Percentiles rank a stretch among this genome's conserved stretches.
These are phyloP conservation scores for Blepharisma stoltei DNA, from an alignment of 73 alveolate genomes.

Conservation along the genomic window DNA sequence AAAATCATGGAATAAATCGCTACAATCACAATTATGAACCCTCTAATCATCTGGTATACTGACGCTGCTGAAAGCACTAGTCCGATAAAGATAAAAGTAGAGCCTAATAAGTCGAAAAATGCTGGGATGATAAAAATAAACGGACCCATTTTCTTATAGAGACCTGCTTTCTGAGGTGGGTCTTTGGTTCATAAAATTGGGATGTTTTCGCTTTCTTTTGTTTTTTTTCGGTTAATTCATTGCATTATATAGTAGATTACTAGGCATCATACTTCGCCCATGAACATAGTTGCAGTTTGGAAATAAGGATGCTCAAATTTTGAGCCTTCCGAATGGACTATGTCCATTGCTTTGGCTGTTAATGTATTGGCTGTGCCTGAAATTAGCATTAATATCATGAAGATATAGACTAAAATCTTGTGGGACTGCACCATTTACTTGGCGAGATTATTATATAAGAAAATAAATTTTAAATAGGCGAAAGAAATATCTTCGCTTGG, in stretches of 20 bases:
- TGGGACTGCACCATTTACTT: not conserved
- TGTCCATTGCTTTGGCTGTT: conserved; percentile 14
- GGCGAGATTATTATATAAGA: too few relatives aligned
- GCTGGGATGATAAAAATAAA: conserved; percentile 71
- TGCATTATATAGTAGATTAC: conserved; percentile 31
- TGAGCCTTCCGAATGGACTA: conserved; percentile 30
- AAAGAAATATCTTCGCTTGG: too few relatives aligned
- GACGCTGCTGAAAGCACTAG: conserved; percentile 75
- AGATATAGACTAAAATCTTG: conserved; percentile 29
- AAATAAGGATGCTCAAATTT: conserved; percentile 66
- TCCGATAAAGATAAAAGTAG: conserved; percentile 81
- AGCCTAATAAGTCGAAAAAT: conserved; percentile 68
- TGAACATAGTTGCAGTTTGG: conserved; percentile 57
- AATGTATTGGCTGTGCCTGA: conserved; percentile 53
- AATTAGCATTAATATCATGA: conserved; percentile 58
- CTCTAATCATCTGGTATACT: conserved; percentile 93
- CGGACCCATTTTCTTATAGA: conserved; percentile 29
- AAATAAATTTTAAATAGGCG: too few relatives aligned
- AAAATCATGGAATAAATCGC: conserved; percentile 66
- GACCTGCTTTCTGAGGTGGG: not conserved
- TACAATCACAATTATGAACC: conserved; percentile 75
- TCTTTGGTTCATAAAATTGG: conserved; percentile 15
- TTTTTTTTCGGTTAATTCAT: conserved; percentile 25
- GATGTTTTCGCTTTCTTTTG: conserved; percentile 27
- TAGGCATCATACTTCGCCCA: conserved; percentile 62